These are phyloP conservation scores for Penicillium sp. DNA, from an alignment of 2,329 filamentous ascomycete species.

Conservation along the genomic window DNA sequence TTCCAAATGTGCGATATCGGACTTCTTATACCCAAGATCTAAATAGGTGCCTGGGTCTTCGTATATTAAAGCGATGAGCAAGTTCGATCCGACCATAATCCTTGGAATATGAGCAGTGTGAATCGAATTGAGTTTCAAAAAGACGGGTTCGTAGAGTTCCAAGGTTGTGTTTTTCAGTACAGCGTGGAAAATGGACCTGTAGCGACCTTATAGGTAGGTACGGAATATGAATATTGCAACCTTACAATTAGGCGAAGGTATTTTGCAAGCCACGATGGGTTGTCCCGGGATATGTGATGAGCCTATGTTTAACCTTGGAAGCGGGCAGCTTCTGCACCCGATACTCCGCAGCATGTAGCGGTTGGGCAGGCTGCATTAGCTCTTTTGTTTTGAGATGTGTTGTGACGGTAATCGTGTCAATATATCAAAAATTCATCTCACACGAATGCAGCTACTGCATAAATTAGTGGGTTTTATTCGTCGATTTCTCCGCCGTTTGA, in stretches of 20 bases:
- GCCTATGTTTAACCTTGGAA: neutral
- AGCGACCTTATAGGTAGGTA: neutral
- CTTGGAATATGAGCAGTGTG: neutral
- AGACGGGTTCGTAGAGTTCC: neutral
- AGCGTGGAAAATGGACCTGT: neutral
- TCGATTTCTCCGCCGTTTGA: conserved; percentile 27
- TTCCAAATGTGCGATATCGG: neutral
- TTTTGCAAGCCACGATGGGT: neutral
- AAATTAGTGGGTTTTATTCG: conserved; percentile 39
- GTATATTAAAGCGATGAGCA: neutral
- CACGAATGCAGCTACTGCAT: conserved; percentile 48
- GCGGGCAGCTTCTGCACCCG: neutral
- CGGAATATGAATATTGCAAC: no score
- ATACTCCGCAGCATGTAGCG: neutral
- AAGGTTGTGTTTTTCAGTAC: neutral
- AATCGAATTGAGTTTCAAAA: neutral
- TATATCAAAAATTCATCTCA: neutral
- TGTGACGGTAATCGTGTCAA: neutral
- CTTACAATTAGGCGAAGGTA: neutral
- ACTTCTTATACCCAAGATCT: neutral
- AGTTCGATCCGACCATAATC: neutral
- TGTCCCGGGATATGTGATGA: neutral
- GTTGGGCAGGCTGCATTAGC: neutral
- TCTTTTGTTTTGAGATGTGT: neutral
- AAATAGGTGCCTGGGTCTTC: neutral